Conservation (phyloP, 2,329 filamentous ascomycete genomes). For the Huntiella abstrusa region DNA sequence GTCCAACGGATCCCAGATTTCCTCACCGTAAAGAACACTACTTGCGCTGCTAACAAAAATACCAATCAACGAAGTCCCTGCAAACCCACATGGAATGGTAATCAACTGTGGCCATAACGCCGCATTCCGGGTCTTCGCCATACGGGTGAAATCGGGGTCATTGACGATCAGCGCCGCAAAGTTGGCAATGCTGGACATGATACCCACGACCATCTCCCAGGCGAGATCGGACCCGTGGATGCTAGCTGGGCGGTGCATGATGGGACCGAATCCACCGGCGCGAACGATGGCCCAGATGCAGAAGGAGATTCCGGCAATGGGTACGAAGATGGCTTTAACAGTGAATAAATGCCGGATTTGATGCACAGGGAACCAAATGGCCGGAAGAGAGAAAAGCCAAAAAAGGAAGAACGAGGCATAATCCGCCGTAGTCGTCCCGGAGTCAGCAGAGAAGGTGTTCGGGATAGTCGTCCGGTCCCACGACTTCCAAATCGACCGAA, state of each 20-base stretch:
- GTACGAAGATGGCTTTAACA: slow-evolving; percentile 71
- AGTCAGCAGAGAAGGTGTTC: slow-evolving; percentile 44
- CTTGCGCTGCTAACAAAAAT: slow-evolving; percentile 62
- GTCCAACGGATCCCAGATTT: slow-evolving; percentile 56
- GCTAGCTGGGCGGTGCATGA: slow-evolving; percentile 49
- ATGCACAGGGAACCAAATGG: slow-evolving; percentile 79
- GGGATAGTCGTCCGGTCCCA: slow-evolving; percentile 41
- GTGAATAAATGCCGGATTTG: slow-evolving; percentile 81
- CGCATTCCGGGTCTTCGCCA: slow-evolving; percentile 56
- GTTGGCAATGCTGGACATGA: slow-evolving; percentile 81
- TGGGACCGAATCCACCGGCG: slow-evolving; percentile 67
- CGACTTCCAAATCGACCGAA: slow-evolving; percentile 60
- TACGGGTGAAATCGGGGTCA: slow-evolving; percentile 71
- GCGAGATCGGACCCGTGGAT: slow-evolving; percentile 48
- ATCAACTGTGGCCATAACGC: slow-evolving; percentile 66
- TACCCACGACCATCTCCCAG: slow-evolving; percentile 68
- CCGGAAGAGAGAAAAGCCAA: slow-evolving; percentile 62
- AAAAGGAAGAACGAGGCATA: slow-evolving; percentile 77
- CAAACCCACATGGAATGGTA: slow-evolving; percentile 53
- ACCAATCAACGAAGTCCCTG: slow-evolving; percentile 67
- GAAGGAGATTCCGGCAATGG: slow-evolving; percentile 64
- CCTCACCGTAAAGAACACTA: slow-evolving; percentile 42
- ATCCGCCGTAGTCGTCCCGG: slow-evolving; percentile 54
- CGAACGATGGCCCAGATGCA: slow-evolving; percentile 73
- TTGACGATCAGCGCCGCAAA: slow-evolving; percentile 76